These are phyloP conservation scores for Dioszegia crocea DNA, from an alignment of 768 basidiomycete species.

Conservation along the genomic window DNA sequence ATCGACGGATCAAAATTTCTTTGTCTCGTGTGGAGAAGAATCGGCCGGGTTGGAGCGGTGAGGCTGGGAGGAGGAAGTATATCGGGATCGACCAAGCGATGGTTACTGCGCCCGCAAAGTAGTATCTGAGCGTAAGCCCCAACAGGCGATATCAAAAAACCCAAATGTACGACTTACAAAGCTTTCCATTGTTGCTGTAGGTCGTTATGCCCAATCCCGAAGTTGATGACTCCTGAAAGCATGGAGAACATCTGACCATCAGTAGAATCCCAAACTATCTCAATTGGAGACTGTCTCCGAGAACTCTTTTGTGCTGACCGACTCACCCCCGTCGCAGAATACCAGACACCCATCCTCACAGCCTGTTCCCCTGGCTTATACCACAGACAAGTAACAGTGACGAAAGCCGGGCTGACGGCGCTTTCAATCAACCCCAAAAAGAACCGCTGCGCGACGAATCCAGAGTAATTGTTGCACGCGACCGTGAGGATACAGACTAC, in stretches of 20 bases:
- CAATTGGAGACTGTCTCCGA: too few species aligned
- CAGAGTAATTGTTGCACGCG: slow-evolving; percentile 26
- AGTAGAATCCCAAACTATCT: too few species aligned
- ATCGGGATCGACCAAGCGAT: slow-evolving; percentile 46
- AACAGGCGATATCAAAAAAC: neutral
- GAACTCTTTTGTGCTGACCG: too few species aligned
- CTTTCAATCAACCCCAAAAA: slow-evolving; percentile 45
- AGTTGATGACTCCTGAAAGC: slow-evolving; percentile 50
- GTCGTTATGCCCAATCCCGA: slow-evolving; percentile 44
- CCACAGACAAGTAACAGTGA: slow-evolving; percentile 50
- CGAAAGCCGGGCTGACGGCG: slow-evolving; percentile 50
- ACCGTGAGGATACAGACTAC: slow-evolving; percentile 35
- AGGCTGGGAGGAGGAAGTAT: slow-evolving; percentile 46
- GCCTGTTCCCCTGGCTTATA: slow-evolving; percentile 50
- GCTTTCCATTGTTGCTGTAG: slow-evolving; percentile 46
- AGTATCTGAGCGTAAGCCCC: slow-evolving; percentile 15
- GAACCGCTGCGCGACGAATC: slow-evolving; percentile 45
- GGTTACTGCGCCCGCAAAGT: slow-evolving; percentile 48
- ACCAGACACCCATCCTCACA: slow-evolving; percentile 49
- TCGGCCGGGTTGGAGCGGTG: slow-evolving; percentile 38
- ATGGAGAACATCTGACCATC: slow-evolving; percentile 48
- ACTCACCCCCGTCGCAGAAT: slow-evolving; percentile 45
- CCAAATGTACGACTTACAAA: slow-evolving; percentile 20
- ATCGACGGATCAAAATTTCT: slow-evolving; percentile 29
- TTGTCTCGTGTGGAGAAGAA: slow-evolving; percentile 45